Base-by-base conservation (phyloP, 495 filamentous ascomycete genomes). In the Trichoderma parareesei region DNA sequence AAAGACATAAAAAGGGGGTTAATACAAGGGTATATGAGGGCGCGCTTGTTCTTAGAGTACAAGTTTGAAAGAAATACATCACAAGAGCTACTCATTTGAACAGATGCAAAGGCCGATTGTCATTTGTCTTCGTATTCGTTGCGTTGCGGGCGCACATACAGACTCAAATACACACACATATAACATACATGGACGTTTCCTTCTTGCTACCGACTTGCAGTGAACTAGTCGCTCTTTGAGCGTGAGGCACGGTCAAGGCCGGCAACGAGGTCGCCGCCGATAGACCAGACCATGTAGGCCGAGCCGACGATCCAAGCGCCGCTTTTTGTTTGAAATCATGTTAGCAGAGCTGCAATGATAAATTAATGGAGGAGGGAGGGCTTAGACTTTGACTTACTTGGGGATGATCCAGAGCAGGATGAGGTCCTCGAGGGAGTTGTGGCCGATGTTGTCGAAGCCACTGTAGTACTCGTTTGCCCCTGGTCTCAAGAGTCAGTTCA, bases 251-350 rank as follows among this genome's bases (percentile, higher is more conserved):
- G 77, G n/a, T 82, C 81, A 7, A 94, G 77, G 0, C 86, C 87
- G 61, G 84, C 74, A 40, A 93, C 63, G 62, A 96, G 88, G 68
- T 95, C 90, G 60, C 72, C 68, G 8, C 88, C 88, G 42, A 92
- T 82, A 11, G 81, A 73, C 68, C 89, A 91, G 55, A 86, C 79
- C 75, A 91, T 87, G 69, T 90, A 88, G 7, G 77, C 68, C 2
- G 92, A 88, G 60, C 89, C 84, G 38, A 92, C 73, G 64, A 96
- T 75, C 91, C 92, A 97, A 0, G 85, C 73, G 61, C 90, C 90
- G 74, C 91, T 96, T 64, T 41, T 33, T 10, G 8, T 18, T 53
- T 53, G 8, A 27, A 27, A 27, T 3, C 37, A 7, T 4, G 11
- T 53, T 37, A 63, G 53, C 35, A 37, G 16, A 27, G 42, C 11